A percentile compares a stretch with the other conserved stretches of the same genome.
These are phyloP conservation scores for Boletus subcaerulescens DNA, from an alignment of 768 basidiomycete species.

Conservation along the genomic window DNA sequence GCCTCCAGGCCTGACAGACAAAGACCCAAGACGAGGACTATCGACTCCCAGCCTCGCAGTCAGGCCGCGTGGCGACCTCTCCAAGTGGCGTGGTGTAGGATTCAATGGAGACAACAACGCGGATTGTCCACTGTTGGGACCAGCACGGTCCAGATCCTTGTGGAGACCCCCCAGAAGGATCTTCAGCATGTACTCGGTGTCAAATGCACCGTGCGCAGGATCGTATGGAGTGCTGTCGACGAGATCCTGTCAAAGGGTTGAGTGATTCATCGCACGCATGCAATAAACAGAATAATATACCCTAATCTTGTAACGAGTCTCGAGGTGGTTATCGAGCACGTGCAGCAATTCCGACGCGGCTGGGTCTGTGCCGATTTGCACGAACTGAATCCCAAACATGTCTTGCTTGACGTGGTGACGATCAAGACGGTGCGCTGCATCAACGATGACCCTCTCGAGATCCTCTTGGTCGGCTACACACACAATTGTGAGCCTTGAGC, in stretches of 20 bases:
- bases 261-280: background rate
- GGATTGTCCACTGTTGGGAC: slow-evolving; percentile 1
- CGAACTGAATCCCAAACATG: slow-evolving; percentile 46
- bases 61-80: slow-evolving; percentile 13
- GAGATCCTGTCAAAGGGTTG: slow-evolving; percentile 35
- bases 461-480: slow-evolving; percentile 28
- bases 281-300: slow-evolving; percentile 5
- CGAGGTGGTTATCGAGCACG: slow-evolving; percentile 39
- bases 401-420: slow-evolving; percentile 30
- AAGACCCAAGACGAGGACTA: slow-evolving; percentile 11
- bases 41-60: slow-evolving; percentile 5
- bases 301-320: slow-evolving; percentile 30
- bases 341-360: slow-evolving; percentile 39
- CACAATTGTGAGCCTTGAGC: background rate
- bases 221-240: slow-evolving; percentile 45
- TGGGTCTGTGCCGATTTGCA: slow-evolving; percentile 42
- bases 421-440: slow-evolving; percentile 40
- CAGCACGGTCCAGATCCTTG: slow-evolving; percentile 16
- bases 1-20: slow-evolving; percentile 8
- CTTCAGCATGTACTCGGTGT: slow-evolving; percentile 36
- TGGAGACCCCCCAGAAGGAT: slow-evolving; percentile 30
- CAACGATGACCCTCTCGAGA: slow-evolving; percentile 32
- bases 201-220: slow-evolving; percentile 27
- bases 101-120: slow-evolving; percentile 9
- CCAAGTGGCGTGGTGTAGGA: background rate